A percentile compares a stretch with the other conserved stretches of the same genome.
Evolutionary conservation across 805 yeast species (phyloP).

Genomic region (Candida chauliodis): DNA sequence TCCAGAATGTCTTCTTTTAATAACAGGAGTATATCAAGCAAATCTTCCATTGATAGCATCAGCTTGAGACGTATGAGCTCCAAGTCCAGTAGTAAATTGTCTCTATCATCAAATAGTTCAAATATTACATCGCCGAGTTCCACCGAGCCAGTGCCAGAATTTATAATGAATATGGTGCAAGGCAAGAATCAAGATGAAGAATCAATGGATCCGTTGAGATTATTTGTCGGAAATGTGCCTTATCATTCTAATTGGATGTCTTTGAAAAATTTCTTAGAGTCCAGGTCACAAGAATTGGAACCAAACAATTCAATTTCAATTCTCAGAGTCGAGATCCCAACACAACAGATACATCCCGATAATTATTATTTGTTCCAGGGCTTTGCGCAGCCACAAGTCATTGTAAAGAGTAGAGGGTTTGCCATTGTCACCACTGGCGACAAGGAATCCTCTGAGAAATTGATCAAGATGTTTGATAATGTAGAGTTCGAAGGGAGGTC

Average conservation of each 20-base stretch:
- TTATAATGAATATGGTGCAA: constrained; percentile 22
- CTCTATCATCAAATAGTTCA: neutral
- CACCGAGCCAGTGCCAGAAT: constrained; percentile 20
- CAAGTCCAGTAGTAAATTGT: neutral
- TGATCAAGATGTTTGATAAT: constrained; percentile 51
- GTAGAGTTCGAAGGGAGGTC: constrained; percentile 55
- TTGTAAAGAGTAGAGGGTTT: constrained; percentile 47
- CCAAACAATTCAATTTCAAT: constrained; percentile 24
- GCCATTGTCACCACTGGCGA: constrained; percentile 56
- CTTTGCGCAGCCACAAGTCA: neutral
- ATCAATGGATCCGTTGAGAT: constrained; percentile 39
- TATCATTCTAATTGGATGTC: constrained; percentile 39
- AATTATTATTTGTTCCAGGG: constrained; percentile 10
- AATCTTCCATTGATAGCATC: constrained; percentile 1
- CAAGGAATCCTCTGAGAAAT: constrained; percentile 43
- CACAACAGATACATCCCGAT: constrained; percentile 18
- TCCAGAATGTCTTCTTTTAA: neutral
- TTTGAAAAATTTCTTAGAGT: constrained; percentile 26
- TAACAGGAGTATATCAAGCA: neutral
- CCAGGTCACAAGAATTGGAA: constrained; percentile 22
- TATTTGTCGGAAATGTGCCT: constrained; percentile 58
- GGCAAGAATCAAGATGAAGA: constrained; percentile 10
- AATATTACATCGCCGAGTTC: neutral
- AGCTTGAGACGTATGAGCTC: constrained; percentile 2
- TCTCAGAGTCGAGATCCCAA: constrained; percentile 40